Conservation (phyloP, 306 rosid species). For the Cucurbita argyrosperma region DNA sequence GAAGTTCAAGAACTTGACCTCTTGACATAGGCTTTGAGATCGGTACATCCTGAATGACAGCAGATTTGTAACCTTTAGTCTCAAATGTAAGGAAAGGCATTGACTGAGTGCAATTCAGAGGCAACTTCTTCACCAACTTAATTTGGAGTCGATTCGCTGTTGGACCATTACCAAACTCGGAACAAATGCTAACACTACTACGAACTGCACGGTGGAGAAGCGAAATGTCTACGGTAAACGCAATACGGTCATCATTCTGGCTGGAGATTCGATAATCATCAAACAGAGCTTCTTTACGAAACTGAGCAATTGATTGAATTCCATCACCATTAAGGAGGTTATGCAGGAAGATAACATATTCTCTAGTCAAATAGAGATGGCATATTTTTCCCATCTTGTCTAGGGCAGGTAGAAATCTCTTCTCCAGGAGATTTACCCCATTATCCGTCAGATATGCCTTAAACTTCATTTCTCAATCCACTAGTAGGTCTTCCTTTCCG, state of each 20-base stretch:
- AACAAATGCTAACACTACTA: slow-evolving; percentile 62
- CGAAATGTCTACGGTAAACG: slow-evolving; percentile 64
- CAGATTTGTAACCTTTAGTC: slow-evolving; percentile 66
- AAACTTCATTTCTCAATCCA: slow-evolving; percentile 53
- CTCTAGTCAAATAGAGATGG: slow-evolving; percentile 58
- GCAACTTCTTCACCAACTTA: slow-evolving; percentile 69
- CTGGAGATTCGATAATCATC: slow-evolving; percentile 71
- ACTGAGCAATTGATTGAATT: slow-evolving; percentile 74
- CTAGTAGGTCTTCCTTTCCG: not conserved
- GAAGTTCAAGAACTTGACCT: slow-evolving; percentile 65
- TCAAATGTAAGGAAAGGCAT: slow-evolving; percentile 80
- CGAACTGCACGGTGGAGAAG: slow-evolving; percentile 84
- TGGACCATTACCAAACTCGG: slow-evolving; percentile 38
- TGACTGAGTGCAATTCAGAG: slow-evolving; percentile 42
- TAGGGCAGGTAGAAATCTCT: slow-evolving; percentile 68
- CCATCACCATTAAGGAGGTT: slow-evolving; percentile 83
- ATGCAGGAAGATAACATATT: slow-evolving; percentile 72
- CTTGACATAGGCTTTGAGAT: slow-evolving; percentile 70
- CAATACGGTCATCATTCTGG: slow-evolving; percentile 77
- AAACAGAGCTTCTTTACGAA: slow-evolving; percentile 60
- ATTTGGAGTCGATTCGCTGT: slow-evolving; percentile 55
- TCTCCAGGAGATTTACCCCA: slow-evolving; percentile 60
- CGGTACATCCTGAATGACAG: slow-evolving; percentile 82
- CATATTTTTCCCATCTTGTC: slow-evolving; percentile 66
- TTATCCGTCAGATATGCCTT: slow-evolving; percentile 67